Conservation (phyloP, 768 basidiomycete genomes). For the Serendipita vermifera region DNA sequence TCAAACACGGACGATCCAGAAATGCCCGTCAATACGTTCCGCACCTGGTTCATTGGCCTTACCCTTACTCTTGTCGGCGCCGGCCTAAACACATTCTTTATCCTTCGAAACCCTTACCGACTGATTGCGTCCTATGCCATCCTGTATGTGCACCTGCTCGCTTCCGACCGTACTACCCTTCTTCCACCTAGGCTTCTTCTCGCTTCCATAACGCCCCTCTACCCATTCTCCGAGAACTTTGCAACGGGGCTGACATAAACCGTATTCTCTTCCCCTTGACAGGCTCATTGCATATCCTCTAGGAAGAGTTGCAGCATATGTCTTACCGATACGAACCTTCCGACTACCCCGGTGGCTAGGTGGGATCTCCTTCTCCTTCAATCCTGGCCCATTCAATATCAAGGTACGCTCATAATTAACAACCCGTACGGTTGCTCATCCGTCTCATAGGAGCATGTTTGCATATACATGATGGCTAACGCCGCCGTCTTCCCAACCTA, state of each 20-base stretch:
- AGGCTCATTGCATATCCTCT: conserved; percentile 31
- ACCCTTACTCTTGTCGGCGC: conserved; percentile 38
- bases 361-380: conserved; percentile 27
- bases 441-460: conserved; percentile 24
- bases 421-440: neutral
- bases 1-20: conserved; percentile 38
- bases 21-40: conserved; percentile 35
- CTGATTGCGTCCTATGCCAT: conserved; percentile 28
- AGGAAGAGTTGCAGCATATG: conserved; percentile 29
- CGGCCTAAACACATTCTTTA: conserved; percentile 40
- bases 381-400: conserved; percentile 36
- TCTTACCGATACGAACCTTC: conserved; percentile 25
- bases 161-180: neutral
- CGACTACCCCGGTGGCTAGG: conserved; percentile 23
- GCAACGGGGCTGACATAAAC: neutral
- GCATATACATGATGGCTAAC: conserved; percentile 31
- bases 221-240: neutral
- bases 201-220: neutral
- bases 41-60: conserved; percentile 30
- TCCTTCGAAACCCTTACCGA: conserved; percentile 35
- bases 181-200: neutral
- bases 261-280: neutral
- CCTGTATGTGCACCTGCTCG: conserved; percentile 21
- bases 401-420: conserved; percentile 16
- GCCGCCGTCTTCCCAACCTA: conserved; percentile 27